Percentiles rank a stretch among this genome's conserved stretches.
Evolutionary conservation across 371 early-diverging fungal species (phyloP).

Genomic region (Scutellospora calospora): DNA sequence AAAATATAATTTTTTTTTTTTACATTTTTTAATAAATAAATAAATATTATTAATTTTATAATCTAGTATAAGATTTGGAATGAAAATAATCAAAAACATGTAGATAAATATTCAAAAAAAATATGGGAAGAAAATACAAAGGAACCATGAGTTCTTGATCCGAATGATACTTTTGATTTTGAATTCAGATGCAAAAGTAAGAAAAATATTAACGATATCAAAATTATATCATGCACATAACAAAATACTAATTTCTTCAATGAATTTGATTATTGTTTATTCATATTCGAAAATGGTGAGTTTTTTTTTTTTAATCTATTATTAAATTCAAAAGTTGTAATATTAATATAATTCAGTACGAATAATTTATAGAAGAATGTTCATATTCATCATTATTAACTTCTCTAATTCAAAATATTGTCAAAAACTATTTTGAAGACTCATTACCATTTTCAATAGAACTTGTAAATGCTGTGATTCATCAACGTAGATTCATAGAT

Average conservation of each 20-base stretch:
- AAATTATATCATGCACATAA: neutral
- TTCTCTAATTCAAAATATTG: neutral
- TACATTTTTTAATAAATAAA: neutral
- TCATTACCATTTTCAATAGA: conserved; percentile 36
- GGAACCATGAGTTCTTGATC: conserved; percentile 38
- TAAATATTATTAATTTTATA: neutral
- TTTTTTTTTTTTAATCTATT: neutral
- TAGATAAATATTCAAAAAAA: neutral
- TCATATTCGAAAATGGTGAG: no score
- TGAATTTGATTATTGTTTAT: no score
- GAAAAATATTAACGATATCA: no score
- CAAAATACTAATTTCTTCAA: neutral
- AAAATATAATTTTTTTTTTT: neutral
- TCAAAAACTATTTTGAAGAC: neutral
- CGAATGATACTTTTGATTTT: conserved; percentile 26
- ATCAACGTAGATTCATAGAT: neutral
- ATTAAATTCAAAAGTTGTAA: neutral
- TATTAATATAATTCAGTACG: neutral
- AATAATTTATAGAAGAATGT: neutral
- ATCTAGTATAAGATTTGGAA: conserved; percentile 26
- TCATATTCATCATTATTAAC: no score
- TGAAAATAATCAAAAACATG: neutral
- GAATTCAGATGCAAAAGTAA: conserved; percentile 17
- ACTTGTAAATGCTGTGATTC: neutral
- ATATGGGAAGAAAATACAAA: conserved; percentile 18